Base-by-base conservation (phyloP, 306 rosid species). In the Cyamopsis tetragonoloba region DNA sequence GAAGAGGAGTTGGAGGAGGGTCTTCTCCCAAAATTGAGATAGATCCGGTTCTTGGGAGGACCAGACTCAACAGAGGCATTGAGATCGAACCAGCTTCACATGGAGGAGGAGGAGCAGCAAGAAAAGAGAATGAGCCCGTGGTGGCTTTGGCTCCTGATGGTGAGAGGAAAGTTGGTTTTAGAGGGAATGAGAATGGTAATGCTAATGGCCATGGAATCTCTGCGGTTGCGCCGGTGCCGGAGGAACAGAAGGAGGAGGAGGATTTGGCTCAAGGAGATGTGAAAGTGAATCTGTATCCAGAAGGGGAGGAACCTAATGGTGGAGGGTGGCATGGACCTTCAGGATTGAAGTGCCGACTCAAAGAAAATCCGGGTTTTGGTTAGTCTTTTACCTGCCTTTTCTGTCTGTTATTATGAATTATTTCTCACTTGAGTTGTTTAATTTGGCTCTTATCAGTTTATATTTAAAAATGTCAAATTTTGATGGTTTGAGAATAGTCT, bases 351-450 rank as follows among this genome's bases (percentile, higher is more conserved):
- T 78, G 86, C 34, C 87, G 97, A 38, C 89, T 86, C 32, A 74
- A 83, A 35, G 96, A 89, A 15, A 88, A 88, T 82, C 97, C 91
- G 11, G 89, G 95, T 44, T 66, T 81, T 26, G 97, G 98, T 93
- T 69, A 78, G 91, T 85, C 38, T 23, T 20, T 76, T 14, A 6
- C 68, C 32, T 62, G n/a, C 14, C 27, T 39, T 77, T 46, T 71
- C 4, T 58, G 6, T 31, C 3, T 50, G 10, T 54, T 50, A 28
- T 54, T 50, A 28, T 27, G 23, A 44, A 13, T 62, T 39, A 13
- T 65, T 39, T 11, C 22, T 41, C 17, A 32, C n/a, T 2, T n/a
- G n/a, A n/a, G 2, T 57, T 64, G 46, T 41, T 41, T 57, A 32
- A 35, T 57, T 74, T 55, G 58, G 15, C 0, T 58, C 22, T 28